Evolutionary conservation across 2,329 filamentous ascomycete species (phyloP), one percentile per base, ranked within the genome.

Genomic region (Alternaria ventricosa): DNA sequence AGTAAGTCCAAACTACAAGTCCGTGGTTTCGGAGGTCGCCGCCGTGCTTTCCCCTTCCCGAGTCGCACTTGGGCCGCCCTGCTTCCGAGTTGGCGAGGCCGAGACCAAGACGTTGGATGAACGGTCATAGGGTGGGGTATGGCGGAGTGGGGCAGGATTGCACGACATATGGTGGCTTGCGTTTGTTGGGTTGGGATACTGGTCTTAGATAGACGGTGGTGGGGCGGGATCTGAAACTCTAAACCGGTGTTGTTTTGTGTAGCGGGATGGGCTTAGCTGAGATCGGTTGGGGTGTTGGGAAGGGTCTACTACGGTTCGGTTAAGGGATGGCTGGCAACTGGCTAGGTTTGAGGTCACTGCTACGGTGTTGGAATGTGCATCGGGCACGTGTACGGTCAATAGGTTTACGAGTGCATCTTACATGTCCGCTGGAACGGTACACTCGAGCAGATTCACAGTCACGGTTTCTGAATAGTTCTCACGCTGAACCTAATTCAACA

Each of bases 11-110:
- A 53, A 10, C 2, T 7, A 36, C 12, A 22, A 33, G 22, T 22
- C 18, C 28, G 12, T 23, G 20, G 13, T 10, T 51, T 51, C 28
- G 28, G 49, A 51, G 18, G 2, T 51, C 47, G 12, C 47, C 47
- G 47, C 44, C 44, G 44, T 20, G 6, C 20, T 36, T 22, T 11
- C 15, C 49, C 13, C n/a, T 18, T 33, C 18, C 43, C 36, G 51
- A 43, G 51, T 59, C 25, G 33, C 20, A 53, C 56, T 59, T 59
- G 47, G 57, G 57, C 57, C 47, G 33, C 36, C 50, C 36, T 59
- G 47, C 57, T 54, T 59, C 49, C 56, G 46, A 51, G 28, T n/a
- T 3, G 22, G 27, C 15, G n/a, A 15, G 11, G 8, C 23, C 23
- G 23, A 20, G 15, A 41, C 33, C 15, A 2, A 41, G 33, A 2